Evolutionary conservation across 164 flowering plant genomes (phyloP), one percentile per base, ranked within the genome.

Genomic region (Sedum album): DNA sequence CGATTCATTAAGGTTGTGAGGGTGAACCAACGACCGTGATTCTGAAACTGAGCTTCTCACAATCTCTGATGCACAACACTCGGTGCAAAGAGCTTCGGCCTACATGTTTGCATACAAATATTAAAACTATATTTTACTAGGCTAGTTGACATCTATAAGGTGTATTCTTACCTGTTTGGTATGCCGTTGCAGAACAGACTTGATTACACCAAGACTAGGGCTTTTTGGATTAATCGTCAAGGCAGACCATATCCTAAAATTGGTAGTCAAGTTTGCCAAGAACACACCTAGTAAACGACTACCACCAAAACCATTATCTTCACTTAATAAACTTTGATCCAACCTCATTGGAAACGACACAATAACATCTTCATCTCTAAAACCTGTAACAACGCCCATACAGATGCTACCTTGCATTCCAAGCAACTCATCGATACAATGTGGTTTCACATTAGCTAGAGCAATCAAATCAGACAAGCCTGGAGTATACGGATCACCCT

Each of bases 311-410:
- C 49, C 41, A 35, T 68, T 13, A 23, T 51, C 30, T 36, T 70
- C 46, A 51, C 14, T 64, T 13, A 75, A 77, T 53, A 14, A 71
- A 75, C 51, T 75, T 77, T 13, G 83, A 81, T 6, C 76, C 66
- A 17, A 65, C 31, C 15, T 2, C 11, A 2, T 41, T 15, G 46
- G 46, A 41, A 41, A 41, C 15, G 11, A 7, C 46, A 41, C 15
- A 7, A 8, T 14, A 11, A 41, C 11, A 13, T 11, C 14, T 7
- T 14, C 46, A 41, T 41, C 11, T 41, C 46, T 20, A 82, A 53
- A 8, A 1, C 28, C 70, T 66, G 53, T 67, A 41, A 41, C 46
- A 11, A 41, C 2, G 11, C 46, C 46, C 15, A 8, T 13, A 41
- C 11, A 7, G 46, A 9, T 7, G 46, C 46, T 41, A 41, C 46